Base-by-base conservation (phyloP, 2,329 filamentous ascomycete species). In the Ilyonectria mors-panacis region DNA sequence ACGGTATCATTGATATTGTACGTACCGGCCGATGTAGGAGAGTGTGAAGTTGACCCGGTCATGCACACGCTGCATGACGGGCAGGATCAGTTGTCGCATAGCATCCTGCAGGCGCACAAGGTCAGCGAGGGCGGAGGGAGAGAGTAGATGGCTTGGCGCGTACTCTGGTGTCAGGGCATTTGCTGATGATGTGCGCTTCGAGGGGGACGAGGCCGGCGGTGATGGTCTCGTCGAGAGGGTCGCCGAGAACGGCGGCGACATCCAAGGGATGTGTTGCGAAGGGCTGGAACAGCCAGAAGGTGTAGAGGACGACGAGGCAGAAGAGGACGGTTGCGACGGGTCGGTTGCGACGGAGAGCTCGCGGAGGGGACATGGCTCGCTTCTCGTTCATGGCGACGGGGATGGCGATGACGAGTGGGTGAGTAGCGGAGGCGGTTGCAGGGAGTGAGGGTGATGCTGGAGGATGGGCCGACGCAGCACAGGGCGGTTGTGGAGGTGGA, bases 121-220 rank as follows among this genome's bases (percentile, higher is more conserved):
- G 62, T 75, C 48, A 75, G 59, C 17, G 59, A 13, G 48, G 35
- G 63, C 30, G 28, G 33, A 39, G 12, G 8, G 45, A 30, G 47
- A 17, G 17, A 44, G 35, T 4, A 45, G 42, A 37, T 15, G 33
- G 12, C 51, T n/a, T 51, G 35, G 44, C 30, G 67, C 82, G 12
- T 76, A 88, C 87, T 79, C 87, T 88, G 2, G 96, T 94, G 81
- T 99, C 96, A 0, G 95, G 95, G 77, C 96, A 99, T 86, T 98
- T 98, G 83, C 91, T 93, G 92, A 98, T 99, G 75, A 98, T 96
- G 80, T 98, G 95, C 63, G 94, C 93, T 80, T 99, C 96, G 2
- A 99, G 82, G 4, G 94, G 93, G 5, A 98, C 92, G 65, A 85
- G 81, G 30, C 65, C 63, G 33, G 64, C 67, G 15, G 64, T 69